Evolutionary conservation across 2,329 filamentous ascomycete genomes (phyloP), one percentile per base, ranked within the genome.

Genomic region (Phialophora chinensis): DNA sequence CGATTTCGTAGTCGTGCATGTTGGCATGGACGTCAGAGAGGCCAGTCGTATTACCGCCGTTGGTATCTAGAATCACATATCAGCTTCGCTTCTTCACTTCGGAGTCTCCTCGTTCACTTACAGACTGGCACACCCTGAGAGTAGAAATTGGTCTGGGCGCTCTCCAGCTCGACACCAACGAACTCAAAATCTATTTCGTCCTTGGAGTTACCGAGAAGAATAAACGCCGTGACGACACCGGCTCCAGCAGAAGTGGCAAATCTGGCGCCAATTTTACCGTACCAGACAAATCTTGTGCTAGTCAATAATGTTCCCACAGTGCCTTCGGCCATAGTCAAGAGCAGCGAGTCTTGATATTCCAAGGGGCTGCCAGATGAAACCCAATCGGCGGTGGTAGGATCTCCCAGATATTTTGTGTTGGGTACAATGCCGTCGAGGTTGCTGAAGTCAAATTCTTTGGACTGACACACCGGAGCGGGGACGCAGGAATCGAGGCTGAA

Each of bases 171-270:
- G 53, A 86, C 86, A 71, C 95, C 95, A 62, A 99, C 86, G 77
- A 91, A 98, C 79, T 99, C 95, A 77, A 92, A 98, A 81, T 99
- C 95, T 74, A 99, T 97, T 80, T 99, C 95, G 76, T 99, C 95
- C 85, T 97, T 96, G 75, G 96, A 91, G 75, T 98, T 94, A 42
- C 91, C 93, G 79, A 97, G 88, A 75, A 98, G 84, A 77, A 99
- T 99, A 77, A 99, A 99, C 33, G 93, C 94, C 1, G 93, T 96
- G n/a, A 99, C 91, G 25, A 99, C 95, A 84, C 95, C 95, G 54
- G 84, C 81, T 65, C 93, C 93, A 74, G 91, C 89, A 71, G 90
- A 90, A 0, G 93, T 94, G 84, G 92, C 95, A 78, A 98, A 83
- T 64, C 83, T 91, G 62, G 92, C 92, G 78, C 90, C 91, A 74